These are phyloP conservation scores for Zasmidium citrigriseum DNA, from an alignment of 2,329 filamentous ascomycete species.

Conservation along the genomic window DNA sequence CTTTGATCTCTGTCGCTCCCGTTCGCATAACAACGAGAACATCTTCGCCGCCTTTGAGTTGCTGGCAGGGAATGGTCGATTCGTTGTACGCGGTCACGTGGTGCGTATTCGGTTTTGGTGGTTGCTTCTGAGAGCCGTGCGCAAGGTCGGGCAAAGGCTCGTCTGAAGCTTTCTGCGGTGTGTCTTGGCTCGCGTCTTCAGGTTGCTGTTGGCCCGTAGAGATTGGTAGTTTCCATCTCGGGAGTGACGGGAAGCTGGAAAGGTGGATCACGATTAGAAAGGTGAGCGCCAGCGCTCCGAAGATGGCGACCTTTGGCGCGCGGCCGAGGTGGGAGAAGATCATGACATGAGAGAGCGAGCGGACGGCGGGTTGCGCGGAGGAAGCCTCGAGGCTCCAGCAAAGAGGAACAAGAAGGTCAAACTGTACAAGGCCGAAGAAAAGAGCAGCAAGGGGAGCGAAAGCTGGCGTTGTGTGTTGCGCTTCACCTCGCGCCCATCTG, in stretches of 20 bases:
- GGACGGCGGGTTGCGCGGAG: not conserved
- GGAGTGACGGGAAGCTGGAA: slow-evolving; percentile 1
- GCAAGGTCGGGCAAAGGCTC: not conserved
- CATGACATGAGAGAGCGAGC: slow-evolving; percentile 4
- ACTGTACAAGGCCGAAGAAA: too few relatives aligned
- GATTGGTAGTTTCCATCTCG: slow-evolving; percentile 9
- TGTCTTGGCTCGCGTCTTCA: not conserved
- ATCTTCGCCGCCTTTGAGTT: slow-evolving; percentile 43
- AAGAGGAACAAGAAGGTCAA: too few relatives aligned
- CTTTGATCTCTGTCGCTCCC: slow-evolving; percentile 57
- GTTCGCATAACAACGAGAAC: slow-evolving; percentile 60
- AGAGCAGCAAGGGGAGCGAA: not conserved
- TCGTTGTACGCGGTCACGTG: not conserved
- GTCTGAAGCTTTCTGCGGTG: slow-evolving; percentile 2
- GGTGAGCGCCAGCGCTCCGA: slow-evolving; percentile 5
- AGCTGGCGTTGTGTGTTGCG: not conserved
- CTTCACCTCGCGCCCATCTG: too few relatives aligned
- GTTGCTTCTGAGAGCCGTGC: not conserved
- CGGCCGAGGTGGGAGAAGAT: slow-evolving; percentile 13
- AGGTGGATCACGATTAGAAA: slow-evolving; percentile 12
- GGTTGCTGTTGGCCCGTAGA: not conserved
- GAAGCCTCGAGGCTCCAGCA: not conserved
- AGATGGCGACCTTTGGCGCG: slow-evolving; percentile 10
- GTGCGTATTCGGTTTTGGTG: not conserved
- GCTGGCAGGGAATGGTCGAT: slow-evolving; percentile 19